Conservation (phyloP, 495 filamentous ascomycete genomes). For the Diplogelasinospora grovesii region DNA sequence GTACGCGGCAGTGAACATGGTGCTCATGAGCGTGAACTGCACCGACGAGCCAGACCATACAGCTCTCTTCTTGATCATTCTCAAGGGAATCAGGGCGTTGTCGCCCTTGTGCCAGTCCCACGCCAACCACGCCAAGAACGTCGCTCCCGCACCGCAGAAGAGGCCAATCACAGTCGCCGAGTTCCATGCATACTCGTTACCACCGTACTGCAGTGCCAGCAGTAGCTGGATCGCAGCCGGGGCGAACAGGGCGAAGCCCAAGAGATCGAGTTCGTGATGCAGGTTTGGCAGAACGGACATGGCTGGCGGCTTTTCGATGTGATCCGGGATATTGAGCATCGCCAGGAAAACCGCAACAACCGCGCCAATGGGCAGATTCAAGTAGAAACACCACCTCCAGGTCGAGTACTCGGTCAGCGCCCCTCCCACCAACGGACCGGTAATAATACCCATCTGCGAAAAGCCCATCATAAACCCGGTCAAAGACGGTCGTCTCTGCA, state of each 20-base stretch:
- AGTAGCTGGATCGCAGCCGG: conserved; percentile 62
- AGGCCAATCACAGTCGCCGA: conserved; percentile 57
- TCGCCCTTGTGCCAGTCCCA: conserved; percentile 56
- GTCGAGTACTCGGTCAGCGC: conserved; percentile 39
- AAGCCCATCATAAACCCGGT: conserved; percentile 33
- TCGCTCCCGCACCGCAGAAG: conserved; percentile 54
- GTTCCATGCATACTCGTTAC: conserved; percentile 56
- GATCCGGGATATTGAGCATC: conserved; percentile 41
- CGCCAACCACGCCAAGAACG: conserved; percentile 51
- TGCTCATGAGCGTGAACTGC: conserved; percentile 46
- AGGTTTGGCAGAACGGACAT: conserved; percentile 28
- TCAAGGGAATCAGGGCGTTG: conserved; percentile 60
- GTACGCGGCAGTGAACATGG: conserved; percentile 55
- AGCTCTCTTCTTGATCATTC: conserved; percentile 57
- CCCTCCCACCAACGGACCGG: conserved; percentile 58
- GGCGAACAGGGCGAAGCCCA: conserved; percentile 58
- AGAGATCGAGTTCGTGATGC: conserved; percentile 56
- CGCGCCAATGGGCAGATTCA: conserved; percentile 63
- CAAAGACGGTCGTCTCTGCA: conserved; percentile 31
- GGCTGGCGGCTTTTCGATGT: conserved; percentile 31
- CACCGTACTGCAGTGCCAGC: conserved; percentile 76
- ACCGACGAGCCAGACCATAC: conserved; percentile 46
- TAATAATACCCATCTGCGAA: conserved; percentile 63
- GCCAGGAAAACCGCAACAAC: conserved; percentile 51
- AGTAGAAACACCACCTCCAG: conserved; percentile 65